A percentile compares a stretch with the other conserved stretches of the same genome.
Conservation (phyloP, 2,329 filamentous ascomycete genomes). For the Ascochyta pisi region DNA sequence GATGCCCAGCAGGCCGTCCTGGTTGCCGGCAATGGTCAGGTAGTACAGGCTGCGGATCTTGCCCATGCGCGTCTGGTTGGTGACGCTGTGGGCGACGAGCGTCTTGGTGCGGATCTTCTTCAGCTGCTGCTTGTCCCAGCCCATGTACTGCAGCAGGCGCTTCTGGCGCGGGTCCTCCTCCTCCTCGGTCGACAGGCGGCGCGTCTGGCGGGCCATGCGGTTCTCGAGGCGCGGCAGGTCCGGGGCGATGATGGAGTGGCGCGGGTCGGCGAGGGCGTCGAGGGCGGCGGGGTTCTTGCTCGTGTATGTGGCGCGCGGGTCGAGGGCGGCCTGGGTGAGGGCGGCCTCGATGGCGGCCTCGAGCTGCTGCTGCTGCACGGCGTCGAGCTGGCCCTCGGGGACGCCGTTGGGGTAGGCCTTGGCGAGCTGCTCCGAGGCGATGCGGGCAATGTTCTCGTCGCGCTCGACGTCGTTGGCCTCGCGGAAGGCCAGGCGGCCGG, state of each 20-base stretch:
- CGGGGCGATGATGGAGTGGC: constrained; percentile 55
- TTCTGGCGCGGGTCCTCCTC: constrained; percentile 56
- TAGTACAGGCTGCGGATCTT: constrained; percentile 82
- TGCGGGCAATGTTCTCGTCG: constrained; percentile 38
- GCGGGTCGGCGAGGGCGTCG: constrained; percentile 58
- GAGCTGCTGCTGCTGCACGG: constrained; percentile 24
- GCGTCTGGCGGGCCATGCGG: constrained; percentile 45
- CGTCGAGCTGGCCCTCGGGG: constrained; percentile 37
- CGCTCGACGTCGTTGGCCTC: constrained; percentile 42
- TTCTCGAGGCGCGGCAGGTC: constrained; percentile 57
- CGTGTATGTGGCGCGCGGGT: constrained; percentile 56
- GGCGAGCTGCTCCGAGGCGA: constrained; percentile 45
- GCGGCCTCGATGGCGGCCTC: constrained; percentile 41
- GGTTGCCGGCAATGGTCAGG: constrained; percentile 85
- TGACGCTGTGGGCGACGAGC: constrained; percentile 75
- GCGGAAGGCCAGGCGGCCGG: constrained; percentile 32
- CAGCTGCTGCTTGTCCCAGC: constrained; percentile 59
- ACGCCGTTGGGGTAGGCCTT: constrained; percentile 47
- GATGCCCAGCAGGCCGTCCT: constrained; percentile 82
- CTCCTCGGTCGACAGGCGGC: constrained; percentile 43
- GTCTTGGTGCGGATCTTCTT: constrained; percentile 69
- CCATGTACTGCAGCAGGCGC: constrained; percentile 64
- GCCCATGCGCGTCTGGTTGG: constrained; percentile 94
- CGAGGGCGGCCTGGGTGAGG: constrained; percentile 44
- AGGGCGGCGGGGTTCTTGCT: constrained; percentile 58